A percentile compares a stretch with the other conserved stretches of the same genome.
Evolutionary conservation across 768 basidiomycete genomes (phyloP).

Genomic region (Mycena crocata): DNA sequence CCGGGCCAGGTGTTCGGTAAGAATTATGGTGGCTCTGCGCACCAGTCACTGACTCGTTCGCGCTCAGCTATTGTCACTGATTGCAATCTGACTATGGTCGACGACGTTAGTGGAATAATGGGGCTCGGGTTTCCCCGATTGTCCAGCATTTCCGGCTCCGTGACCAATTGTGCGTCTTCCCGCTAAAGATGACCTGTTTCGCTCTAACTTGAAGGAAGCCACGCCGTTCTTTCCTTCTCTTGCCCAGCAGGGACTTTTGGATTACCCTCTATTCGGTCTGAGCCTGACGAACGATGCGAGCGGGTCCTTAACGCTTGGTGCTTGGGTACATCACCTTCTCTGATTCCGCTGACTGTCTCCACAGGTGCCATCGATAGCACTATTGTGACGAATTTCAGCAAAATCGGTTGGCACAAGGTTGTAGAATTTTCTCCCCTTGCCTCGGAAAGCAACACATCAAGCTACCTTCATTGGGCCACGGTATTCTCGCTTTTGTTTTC

Average conservation of each 20-base stretch:
- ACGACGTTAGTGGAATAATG: conserved; percentile 76
- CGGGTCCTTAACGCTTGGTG: conserved; percentile 77
- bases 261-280: conserved; percentile 84
- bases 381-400: conserved; percentile 68
- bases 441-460: conserved; percentile 66
- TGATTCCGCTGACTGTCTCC: conserved; percentile 16
- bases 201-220: conserved; percentile 52
- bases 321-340: conserved; percentile 5
- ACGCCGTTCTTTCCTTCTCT: conserved; percentile 75
- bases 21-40: conserved; percentile 31
- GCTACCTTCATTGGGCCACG: conserved; percentile 83
- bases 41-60: neutral
- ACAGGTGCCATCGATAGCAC: conserved; percentile 82
- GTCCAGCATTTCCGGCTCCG: conserved; percentile 63
- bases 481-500: neutral
- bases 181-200: neutral
- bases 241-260: conserved; percentile 70
- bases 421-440: conserved; percentile 78
- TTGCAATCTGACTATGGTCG: conserved; percentile 71
- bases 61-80: conserved; percentile 66
- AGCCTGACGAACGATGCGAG: conserved; percentile 68
- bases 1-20: conserved; percentile 76
- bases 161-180: conserved; percentile 59
- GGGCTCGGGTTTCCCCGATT: conserved; percentile 83
- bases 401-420: conserved; percentile 80